Conservation (phyloP, 164 flowering plant genomes). For the Tetracentron sinense region DNA sequence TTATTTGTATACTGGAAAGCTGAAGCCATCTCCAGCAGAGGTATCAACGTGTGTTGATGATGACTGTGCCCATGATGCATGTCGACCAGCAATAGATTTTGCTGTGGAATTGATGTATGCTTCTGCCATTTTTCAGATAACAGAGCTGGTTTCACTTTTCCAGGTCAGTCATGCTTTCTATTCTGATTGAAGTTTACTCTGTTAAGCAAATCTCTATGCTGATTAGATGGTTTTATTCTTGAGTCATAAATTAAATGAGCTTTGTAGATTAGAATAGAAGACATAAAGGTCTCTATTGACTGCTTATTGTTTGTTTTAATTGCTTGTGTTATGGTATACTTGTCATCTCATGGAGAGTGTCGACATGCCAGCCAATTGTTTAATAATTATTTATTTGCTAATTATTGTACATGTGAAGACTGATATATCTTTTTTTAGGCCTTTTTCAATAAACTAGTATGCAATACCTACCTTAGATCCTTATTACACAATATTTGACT, state of each 20-base stretch:
- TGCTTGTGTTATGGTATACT: not conserved
- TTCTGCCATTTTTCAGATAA: constrained; percentile 50
- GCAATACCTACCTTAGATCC: too few relatives aligned
- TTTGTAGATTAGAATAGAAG: not conserved
- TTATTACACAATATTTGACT: too few relatives aligned
- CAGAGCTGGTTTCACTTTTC: constrained; percentile 61
- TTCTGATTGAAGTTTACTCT: not conserved
- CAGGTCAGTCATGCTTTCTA: constrained; percentile 44
- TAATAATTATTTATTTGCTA: too few relatives aligned
- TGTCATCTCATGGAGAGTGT: too few relatives aligned
- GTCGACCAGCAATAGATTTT: constrained; percentile 63
- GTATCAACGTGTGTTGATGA: constrained; percentile 68
- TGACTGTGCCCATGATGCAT: constrained; percentile 57
- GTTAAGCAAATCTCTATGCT: too few relatives aligned
- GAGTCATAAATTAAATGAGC: too few relatives aligned
- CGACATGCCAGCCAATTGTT: too few relatives aligned
- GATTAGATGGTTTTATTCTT: too few relatives aligned
- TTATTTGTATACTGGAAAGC: constrained; percentile 65
- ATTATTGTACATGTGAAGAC: too few relatives aligned
- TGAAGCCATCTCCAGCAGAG: constrained; percentile 50
- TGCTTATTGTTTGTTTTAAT: not conserved
- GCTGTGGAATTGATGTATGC: constrained; percentile 67
- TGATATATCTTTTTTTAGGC: too few relatives aligned
- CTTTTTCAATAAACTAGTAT: too few relatives aligned
- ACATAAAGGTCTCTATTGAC: not conserved